These are phyloP conservation scores for Brassica carinata DNA, from an alignment of 345 rosid genomes.

Conservation along the genomic window DNA sequence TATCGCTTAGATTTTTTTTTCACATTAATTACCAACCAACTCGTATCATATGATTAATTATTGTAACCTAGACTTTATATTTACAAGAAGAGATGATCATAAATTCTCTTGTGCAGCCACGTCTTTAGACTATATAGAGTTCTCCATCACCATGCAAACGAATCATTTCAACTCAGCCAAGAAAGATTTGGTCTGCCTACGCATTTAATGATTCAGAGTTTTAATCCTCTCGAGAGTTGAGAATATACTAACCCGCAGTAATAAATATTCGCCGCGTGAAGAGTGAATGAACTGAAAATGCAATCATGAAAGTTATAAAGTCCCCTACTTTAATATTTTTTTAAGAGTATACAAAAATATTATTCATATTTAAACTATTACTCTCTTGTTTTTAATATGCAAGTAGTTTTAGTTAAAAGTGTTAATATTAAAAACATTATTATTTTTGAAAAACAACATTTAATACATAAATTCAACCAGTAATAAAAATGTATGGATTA, in stretches of 20 bases:
- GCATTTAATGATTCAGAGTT: constrained; percentile 31
- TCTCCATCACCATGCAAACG: constrained; percentile 33
- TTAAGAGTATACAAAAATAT: constrained; percentile 1
- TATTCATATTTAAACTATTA: constrained; percentile 15
- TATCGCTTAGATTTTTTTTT: background rate
- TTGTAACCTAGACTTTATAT: no score
- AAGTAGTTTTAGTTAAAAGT: no score
- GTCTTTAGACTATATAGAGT: constrained; percentile 9
- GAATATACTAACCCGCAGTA: constrained; percentile 20
- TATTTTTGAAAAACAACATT: no score
- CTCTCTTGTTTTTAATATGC: no score
- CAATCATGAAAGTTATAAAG: no score
- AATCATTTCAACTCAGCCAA: constrained; percentile 31
- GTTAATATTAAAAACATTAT: no score
- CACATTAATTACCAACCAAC: constrained; percentile 24
- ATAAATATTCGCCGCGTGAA: constrained; percentile 15
- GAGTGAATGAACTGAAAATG: constrained; percentile 7
- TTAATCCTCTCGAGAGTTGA: background rate
- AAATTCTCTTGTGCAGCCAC: constrained; percentile 19
- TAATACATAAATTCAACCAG: no score
- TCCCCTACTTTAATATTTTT: no score
- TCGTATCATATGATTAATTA: background rate
- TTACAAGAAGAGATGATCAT: constrained; percentile 27
- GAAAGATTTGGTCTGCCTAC: constrained; percentile 31
- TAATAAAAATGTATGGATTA: no score